Evolutionary conservation across 1,139 yeast genomes (phyloP), one percentile per base, ranked within the genome.

Genomic region (Scheffersomyces quercinus): DNA sequence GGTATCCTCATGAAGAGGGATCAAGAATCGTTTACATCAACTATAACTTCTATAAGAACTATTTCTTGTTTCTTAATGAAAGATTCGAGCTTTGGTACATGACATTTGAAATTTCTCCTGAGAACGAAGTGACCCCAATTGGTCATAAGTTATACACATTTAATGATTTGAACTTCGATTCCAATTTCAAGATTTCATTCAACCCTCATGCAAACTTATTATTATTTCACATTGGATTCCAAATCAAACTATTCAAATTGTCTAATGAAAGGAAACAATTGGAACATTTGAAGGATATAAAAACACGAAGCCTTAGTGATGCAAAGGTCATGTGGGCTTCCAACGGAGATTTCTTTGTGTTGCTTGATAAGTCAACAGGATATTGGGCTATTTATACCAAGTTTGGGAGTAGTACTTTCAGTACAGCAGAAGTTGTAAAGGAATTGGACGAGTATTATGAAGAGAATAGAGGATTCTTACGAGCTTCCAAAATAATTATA

Each of bases 301-400:
- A 35, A 26, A 40, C 40, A 3, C 37, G 39, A 6, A 35, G 42
- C 9, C 44, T 50, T 5, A 42, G 41, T 3, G 33, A 26, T 35
- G 28, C 10, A 16, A 35, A 37, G 12, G 26, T 50, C 16, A 28
- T 32, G 4, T 73, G 78, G 78, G 62, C 77, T 0, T 60, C 68
- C 1, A 62, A 70, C 52, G 79, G 79, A 3, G 56, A 56, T 15
- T 72, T 64, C 44, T 66, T 72, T 44, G 49, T 55, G 2, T 28
- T 62, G 2, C 45, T 63, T 11, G 55, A 63, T 44, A 32, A 42
- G 5, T 42, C 45, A 3, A 49, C 60, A 13, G 67, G 66, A 0
- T 47, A 48, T 32, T 74, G 77, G 78, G 56, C 59, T 11, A 49
- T 72, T 5, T 53, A 58, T 30, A 65, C 76, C 3, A 67, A 64